These are phyloP conservation scores for Blastobotrys illinoisensis DNA, from an alignment of 1,139 yeast species.

Conservation along the genomic window DNA sequence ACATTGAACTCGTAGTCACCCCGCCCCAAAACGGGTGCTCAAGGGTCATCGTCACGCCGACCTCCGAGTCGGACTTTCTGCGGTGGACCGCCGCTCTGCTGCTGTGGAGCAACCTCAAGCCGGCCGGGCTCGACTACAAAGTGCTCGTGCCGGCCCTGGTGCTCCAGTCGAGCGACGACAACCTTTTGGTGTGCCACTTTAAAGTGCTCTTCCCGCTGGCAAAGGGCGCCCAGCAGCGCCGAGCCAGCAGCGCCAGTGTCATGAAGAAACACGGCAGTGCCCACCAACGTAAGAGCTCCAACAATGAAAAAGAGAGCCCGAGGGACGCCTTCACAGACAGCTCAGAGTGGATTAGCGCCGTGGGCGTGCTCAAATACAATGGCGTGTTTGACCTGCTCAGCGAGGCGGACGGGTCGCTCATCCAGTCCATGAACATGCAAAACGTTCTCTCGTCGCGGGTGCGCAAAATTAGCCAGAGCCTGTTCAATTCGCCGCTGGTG, in stretches of 20 bases:
- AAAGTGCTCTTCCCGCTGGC: conserved; percentile 24
- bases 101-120: conserved; percentile 24
- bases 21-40: conserved; percentile 18
- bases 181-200: conserved; percentile 28
- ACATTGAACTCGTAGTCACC: conserved; percentile 20
- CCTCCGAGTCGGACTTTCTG: conserved; percentile 21
- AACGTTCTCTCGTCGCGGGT: conserved; percentile 59
- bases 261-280: background rate
- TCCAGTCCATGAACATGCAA: conserved; percentile 58
- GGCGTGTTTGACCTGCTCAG: conserved; percentile 61
- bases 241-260: background rate
- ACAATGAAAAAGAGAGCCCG: background rate
- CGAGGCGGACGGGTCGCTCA: conserved; percentile 61
- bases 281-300: background rate
- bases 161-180: conserved; percentile 14
- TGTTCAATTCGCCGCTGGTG: conserved; percentile 55
- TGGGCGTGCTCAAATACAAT: conserved; percentile 64
- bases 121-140: conserved; percentile 22
- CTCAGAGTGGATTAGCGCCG: conserved; percentile 71
- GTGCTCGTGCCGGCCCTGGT: conserved; percentile 18
- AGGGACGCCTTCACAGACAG: conserved; percentile 21
- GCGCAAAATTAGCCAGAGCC: conserved; percentile 60
- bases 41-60: conserved; percentile 19
- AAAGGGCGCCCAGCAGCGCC: background rate
- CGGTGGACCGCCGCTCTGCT: conserved; percentile 22